These are phyloP conservation scores for Xylaria sp. DNA, from an alignment of 2,329 filamentous ascomycete species.

Conservation along the genomic window DNA sequence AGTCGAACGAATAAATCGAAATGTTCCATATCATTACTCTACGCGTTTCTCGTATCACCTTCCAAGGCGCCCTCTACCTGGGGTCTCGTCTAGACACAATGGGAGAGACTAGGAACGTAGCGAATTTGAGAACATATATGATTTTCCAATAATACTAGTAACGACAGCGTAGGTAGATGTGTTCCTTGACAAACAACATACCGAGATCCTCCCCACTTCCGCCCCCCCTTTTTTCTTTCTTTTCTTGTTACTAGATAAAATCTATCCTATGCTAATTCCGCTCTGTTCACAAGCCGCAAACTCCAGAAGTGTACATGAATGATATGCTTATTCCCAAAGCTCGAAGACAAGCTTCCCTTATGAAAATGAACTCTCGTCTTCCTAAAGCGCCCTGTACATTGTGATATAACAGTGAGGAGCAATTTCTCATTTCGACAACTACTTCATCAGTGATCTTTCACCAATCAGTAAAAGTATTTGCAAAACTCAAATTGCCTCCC, in stretches of 20 bases:
- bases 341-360: not conserved
- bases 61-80: not conserved
- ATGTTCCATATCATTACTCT: not conserved
- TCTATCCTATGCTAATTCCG: not conserved
- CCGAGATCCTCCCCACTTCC: not conserved
- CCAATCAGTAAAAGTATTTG: conserved; percentile 22
- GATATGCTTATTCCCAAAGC: not conserved
- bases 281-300: not conserved
- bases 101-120: not conserved
- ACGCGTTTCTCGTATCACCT: not conserved
- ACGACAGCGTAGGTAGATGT: not conserved
- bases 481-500: conserved; percentile 19
- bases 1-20: not conserved
- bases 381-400: not conserved
- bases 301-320: not conserved
- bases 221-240: not conserved
- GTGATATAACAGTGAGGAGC: conserved; percentile 9
- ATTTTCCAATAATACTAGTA: not conserved
- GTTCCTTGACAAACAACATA: not conserved
- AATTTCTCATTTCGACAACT: conserved; percentile 22
- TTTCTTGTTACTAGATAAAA: not conserved
- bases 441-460: conserved; percentile 15
- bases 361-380: conserved; percentile 3
- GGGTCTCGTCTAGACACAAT: not conserved
- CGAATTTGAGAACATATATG: not conserved